These are phyloP conservation scores for Peziza echinospora DNA, from an alignment of 495 filamentous ascomycete genomes.

Conservation along the genomic window DNA sequence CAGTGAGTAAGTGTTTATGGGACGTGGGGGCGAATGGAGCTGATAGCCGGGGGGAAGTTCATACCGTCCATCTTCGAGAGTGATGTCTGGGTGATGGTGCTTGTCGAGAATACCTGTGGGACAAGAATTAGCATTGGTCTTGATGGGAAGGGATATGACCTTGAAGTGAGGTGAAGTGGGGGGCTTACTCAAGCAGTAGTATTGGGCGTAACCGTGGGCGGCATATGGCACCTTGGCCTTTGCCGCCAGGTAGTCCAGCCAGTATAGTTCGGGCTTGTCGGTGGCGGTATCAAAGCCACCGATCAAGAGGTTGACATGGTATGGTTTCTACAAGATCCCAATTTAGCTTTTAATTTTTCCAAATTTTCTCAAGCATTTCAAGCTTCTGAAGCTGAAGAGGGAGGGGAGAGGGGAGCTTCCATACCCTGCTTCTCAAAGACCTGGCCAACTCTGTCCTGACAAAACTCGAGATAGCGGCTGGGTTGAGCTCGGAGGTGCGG, in stretches of 20 bases:
- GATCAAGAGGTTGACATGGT: conserved; percentile 85
- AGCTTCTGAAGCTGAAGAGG: not conserved
- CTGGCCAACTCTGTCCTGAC: conserved; percentile 79
- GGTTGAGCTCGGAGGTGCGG: conserved; percentile 50
- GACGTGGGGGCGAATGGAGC: not conserved
- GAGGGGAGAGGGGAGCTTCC: not conserved
- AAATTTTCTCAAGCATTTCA: not conserved
- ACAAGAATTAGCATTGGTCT: conserved; percentile 55
- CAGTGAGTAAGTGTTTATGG: too few relatives aligned
- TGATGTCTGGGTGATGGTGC: conserved; percentile 87
- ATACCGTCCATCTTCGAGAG: conserved; percentile 45
- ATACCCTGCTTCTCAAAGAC: conserved; percentile 54
- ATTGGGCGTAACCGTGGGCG: conserved; percentile 95
- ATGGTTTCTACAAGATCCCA: conserved; percentile 36
- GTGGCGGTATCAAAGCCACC: conserved; percentile 80
- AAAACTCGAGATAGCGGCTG: conserved; percentile 71
- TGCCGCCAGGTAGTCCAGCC: conserved; percentile 89
- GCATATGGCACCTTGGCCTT: conserved; percentile 78
- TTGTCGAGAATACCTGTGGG: conserved; percentile 79
- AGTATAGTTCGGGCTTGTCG: conserved; percentile 73
- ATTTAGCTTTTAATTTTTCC: too few relatives aligned
- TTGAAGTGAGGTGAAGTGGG: not conserved
- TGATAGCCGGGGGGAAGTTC: not conserved
- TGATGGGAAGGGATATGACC: not conserved
- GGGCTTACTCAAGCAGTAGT: conserved; percentile 23